Evolutionary conservation across 2,329 filamentous ascomycete genomes (phyloP), one percentile per base, ranked within the genome.

Genomic region (Purpureocillium takamizusanense): DNA sequence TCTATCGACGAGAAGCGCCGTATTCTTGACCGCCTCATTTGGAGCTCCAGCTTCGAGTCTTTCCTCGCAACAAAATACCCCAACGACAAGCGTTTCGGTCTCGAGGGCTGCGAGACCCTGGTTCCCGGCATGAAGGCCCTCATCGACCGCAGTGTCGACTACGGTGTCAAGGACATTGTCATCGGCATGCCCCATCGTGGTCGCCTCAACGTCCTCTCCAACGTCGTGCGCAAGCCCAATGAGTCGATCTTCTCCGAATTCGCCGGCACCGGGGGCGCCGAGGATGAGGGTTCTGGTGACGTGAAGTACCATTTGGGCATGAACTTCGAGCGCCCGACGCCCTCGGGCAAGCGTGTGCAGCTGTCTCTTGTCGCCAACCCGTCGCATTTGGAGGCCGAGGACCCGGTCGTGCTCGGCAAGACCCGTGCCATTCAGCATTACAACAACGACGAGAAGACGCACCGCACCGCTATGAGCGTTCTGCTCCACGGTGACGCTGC

Each of bases 191-290:
- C 92, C 50, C 92, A 98, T 66, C 88, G 92, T 78, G 92, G 92
- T 57, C 87, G 92, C 72, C 80, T 98, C 47, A 98, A 98, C 59
- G 88, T 98, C 38, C 79, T 98, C 46, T 94, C 85, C 70, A 98
- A 98, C 68, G 92, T 98, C 57, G 92, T 98, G 52, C 83, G 92
- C 58, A 98, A 98, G 70, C 90, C 92, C 54, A 98, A 98, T 66
- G 92, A 97, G 70, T 97, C 92, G 49, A 98, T 98, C 65, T 98
- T 98, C 73, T 94, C 86, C 61, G 92, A 98, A 65, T 98, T 98
- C 56, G 85, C 86, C 46, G 92, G 92, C 52, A 86, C 83, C 34
- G 70, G 84, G 16, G 87, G 86, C 57, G 86, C 86, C 39, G 84
- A 86, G 51, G 92, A 97, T 51, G 90, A 98, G 68, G 92, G 92